Evolutionary conservation across 106 monocot species (phyloP).

Genomic region (Chionographis japonica): DNA sequence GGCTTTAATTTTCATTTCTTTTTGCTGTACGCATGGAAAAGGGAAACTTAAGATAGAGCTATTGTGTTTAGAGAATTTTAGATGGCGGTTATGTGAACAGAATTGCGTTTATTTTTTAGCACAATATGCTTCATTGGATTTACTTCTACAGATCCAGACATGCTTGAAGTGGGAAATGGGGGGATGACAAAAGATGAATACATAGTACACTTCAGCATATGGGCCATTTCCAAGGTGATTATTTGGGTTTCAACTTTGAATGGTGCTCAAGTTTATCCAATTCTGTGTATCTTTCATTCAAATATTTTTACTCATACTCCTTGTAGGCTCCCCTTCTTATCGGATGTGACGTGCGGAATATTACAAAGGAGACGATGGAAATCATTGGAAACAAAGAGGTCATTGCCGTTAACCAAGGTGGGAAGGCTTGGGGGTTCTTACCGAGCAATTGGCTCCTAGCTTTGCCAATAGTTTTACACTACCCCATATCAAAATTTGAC

Average conservation of each 20-base stretch:
- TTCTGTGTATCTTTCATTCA: neutral
- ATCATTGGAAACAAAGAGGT: constrained; percentile 61
- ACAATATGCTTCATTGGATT: neutral
- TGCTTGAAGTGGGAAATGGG: constrained; percentile 95
- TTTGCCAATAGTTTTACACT: too few relatives aligned
- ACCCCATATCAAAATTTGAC: too few relatives aligned
- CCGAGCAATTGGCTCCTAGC: too few relatives aligned
- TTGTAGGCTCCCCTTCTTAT: constrained; percentile 73
- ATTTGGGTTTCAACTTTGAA: neutral
- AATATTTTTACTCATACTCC: neutral
- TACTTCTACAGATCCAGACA: constrained; percentile 62
- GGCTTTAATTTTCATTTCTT: too few relatives aligned
- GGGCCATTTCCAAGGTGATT: constrained; percentile 80
- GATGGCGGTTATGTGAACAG: too few relatives aligned
- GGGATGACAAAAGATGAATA: constrained; percentile 81
- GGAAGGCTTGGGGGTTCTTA: neutral
- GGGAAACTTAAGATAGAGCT: too few relatives aligned
- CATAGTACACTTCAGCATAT: constrained; percentile 76
- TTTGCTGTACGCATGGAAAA: too few relatives aligned
- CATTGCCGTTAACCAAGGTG: constrained; percentile 80
- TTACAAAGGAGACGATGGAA: constrained; percentile 46
- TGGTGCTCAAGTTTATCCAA: too few relatives aligned
- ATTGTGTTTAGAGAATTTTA: too few relatives aligned
- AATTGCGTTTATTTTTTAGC: too few relatives aligned
- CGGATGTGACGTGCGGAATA: constrained; percentile 65